phyloP scores from a whole-genome alignment of 345 rosid species.

The Moricandia arvensis region DNA sequence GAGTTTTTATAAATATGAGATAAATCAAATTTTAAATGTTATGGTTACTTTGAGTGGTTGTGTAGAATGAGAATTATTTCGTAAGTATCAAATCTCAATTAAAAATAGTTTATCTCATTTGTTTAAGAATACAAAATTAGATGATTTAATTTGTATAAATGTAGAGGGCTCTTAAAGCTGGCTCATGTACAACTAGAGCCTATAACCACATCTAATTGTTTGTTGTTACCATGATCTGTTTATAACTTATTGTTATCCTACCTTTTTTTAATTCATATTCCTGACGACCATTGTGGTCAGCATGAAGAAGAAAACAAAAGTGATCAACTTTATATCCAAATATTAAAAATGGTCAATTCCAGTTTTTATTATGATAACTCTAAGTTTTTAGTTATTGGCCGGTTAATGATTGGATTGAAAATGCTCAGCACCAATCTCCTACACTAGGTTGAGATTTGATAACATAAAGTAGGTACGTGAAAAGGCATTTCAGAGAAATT shows the following conservation, averaged over 20 bases:
- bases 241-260: background rate
- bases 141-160: background rate
- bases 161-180: constrained; percentile 11
- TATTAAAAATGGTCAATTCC: background rate
- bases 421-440: constrained; percentile 16
- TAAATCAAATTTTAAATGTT: background rate
- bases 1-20: background rate
- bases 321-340: background rate
- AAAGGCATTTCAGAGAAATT: background rate
- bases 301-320: constrained; percentile 1
- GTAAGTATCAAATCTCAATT: background rate
- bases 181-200: constrained; percentile 5
- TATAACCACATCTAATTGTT: constrained; percentile 13
- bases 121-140: background rate
- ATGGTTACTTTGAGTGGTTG: constrained; percentile 11
- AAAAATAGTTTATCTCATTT: background rate
- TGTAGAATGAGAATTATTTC: background rate
- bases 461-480: constrained; percentile 14
- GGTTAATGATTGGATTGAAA: constrained; percentile 14
- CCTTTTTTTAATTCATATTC: background rate
- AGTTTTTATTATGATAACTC: background rate
- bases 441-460: constrained; percentile 11
- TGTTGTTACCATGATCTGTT: constrained; percentile 18
- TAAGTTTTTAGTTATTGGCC: background rate
- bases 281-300: constrained; percentile 12